Evolutionary conservation across 352 stramenopile genomes (phyloP).

Genomic region (Pythium plurisporium): DNA sequence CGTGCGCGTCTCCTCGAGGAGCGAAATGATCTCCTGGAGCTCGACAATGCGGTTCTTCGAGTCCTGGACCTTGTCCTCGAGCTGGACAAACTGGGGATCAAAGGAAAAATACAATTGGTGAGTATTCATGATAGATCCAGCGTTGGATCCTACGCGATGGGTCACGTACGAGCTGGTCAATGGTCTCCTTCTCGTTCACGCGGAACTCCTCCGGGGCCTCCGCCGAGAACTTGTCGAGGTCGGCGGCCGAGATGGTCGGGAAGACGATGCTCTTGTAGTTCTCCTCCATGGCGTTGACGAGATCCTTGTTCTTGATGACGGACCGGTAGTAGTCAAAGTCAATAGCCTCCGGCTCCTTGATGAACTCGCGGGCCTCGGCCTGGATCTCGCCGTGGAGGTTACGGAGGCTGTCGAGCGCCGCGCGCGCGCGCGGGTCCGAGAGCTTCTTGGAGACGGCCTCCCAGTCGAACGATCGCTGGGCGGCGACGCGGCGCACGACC

Average conservation of each 20-base stretch:
- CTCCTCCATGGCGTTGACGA: conserved; percentile 76
- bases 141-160: too few species aligned
- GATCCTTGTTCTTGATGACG: conserved; percentile 86
- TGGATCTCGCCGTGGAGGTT: conserved; percentile 78
- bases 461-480: conserved; percentile 67
- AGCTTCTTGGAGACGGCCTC: conserved; percentile 67
- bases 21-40: conserved; percentile 76
- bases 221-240: conserved; percentile 54
- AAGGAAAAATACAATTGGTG: too few species aligned
- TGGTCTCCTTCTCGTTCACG: conserved; percentile 75
- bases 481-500: conserved; percentile 55
- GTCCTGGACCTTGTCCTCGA: conserved; percentile 81
- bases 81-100: conserved; percentile 48
- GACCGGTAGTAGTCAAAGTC: conserved; percentile 86
- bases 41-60: conserved; percentile 83
- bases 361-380: conserved; percentile 56
- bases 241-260: conserved; percentile 68
- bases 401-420: conserved; percentile 71
- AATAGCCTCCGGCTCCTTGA: conserved; percentile 78
- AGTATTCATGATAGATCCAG: too few species aligned
- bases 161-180: conserved; percentile 60
- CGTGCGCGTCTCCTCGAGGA: conserved; percentile 83
- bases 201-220: conserved; percentile 50
- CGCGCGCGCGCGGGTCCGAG: conserved; percentile 66
- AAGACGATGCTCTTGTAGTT: conserved; percentile 87